Percentiles rank a stretch among this genome's conserved stretches.
Conservation (phyloP, 2,329 filamentous ascomycete genomes). For the Aspergillus sp. region DNA sequence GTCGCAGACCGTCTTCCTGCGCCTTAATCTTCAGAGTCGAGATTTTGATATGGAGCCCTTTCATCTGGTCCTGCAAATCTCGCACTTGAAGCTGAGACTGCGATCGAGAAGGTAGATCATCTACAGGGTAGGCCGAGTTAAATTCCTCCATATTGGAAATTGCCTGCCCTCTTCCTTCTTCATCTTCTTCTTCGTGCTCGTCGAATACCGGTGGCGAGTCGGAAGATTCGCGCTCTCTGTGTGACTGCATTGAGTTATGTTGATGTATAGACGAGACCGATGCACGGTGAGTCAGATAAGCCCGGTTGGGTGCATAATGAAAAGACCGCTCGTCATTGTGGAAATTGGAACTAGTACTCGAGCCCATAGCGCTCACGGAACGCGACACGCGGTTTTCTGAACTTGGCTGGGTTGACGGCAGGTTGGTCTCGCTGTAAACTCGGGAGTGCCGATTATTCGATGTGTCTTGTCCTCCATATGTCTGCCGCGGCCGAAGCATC, state of each 20-base stretch:
- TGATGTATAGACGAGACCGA: slow-evolving; percentile 42
- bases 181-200: slow-evolving; percentile 28
- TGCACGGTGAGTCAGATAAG: slow-evolving; percentile 34
- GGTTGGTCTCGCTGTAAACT: slow-evolving; percentile 61
- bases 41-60: slow-evolving; percentile 80
- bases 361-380: slow-evolving; percentile 60
- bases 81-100: slow-evolving; percentile 72
- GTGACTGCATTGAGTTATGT: slow-evolving; percentile 1
- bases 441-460: slow-evolving; percentile 55
- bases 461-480: slow-evolving; percentile 34
- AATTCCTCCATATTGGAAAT: slow-evolving; percentile 33
- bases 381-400: slow-evolving; percentile 51
- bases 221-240: slow-evolving; percentile 18
- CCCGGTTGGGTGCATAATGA: slow-evolving; percentile 30
- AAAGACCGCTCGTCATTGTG: slow-evolving; percentile 35
- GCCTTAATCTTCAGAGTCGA: slow-evolving; percentile 76
- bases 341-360: slow-evolving; percentile 32
- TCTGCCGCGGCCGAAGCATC: slow-evolving; percentile 44
- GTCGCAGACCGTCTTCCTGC: slow-evolving; percentile 73
- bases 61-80: slow-evolving; percentile 79
- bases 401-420: slow-evolving; percentile 39
- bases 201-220: slow-evolving; percentile 28
- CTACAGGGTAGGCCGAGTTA: slow-evolving; percentile 36
- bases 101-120: slow-evolving; percentile 59
- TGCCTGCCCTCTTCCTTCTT: slow-evolving; percentile 24